These are phyloP conservation scores for Aristolochia contorta DNA, from an alignment of 164 flowering plant species.

Conservation along the genomic window DNA sequence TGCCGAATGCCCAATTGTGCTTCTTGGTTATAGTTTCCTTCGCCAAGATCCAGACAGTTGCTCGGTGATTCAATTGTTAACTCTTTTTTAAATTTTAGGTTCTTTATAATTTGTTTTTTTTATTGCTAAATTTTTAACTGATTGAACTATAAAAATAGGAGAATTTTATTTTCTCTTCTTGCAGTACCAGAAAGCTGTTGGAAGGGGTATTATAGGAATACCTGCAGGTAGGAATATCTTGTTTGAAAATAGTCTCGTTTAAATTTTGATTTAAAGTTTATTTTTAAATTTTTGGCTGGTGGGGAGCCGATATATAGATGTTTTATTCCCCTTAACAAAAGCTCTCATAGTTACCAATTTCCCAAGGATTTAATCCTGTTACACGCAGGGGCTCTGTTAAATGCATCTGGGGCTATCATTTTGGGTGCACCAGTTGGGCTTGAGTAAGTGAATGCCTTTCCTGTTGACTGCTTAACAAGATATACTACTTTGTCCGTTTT, in stretches of 20 bases:
- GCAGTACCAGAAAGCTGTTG: conserved; percentile 57
- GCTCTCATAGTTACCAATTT: no score
- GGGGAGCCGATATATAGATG: no score
- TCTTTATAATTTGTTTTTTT: not conserved
- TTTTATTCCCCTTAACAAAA: not conserved
- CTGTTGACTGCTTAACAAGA: not conserved
- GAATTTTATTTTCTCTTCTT: conserved; percentile 5
- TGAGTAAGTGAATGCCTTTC: conserved; percentile 40
- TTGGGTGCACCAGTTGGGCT: conserved; percentile 79
- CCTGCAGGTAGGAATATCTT: conserved; percentile 37
- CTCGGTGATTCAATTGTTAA: conserved; percentile 30
- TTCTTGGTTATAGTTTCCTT: conserved; percentile 40
- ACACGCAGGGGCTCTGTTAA: conserved; percentile 55
- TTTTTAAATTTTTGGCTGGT: not conserved
- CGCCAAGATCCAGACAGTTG: conserved; percentile 39
- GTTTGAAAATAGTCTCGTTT: not conserved
- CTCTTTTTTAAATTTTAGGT: not conserved
- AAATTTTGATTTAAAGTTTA: not conserved
- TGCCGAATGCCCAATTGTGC: conserved; percentile 35
- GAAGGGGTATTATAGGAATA: conserved; percentile 44
- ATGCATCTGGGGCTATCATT: conserved; percentile 70
- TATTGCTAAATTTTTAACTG: not conserved
- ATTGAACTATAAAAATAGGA: not conserved
- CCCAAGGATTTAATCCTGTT: not conserved
- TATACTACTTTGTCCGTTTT: no score